Conservation (phyloP, 805 yeast species). For the Nadsonia fulvescens region DNA sequence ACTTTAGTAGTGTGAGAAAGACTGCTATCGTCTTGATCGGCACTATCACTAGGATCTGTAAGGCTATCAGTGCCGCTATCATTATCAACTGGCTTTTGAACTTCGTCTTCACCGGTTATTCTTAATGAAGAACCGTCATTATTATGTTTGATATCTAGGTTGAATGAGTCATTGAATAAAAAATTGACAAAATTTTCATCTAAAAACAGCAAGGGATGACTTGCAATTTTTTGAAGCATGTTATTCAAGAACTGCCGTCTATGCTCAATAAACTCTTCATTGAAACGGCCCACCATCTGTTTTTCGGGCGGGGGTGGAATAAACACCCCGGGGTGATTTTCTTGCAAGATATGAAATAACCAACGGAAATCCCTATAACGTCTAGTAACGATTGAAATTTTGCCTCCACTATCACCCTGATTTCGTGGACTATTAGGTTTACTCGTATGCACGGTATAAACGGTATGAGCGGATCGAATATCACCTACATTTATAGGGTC, state of each 20-base stretch:
- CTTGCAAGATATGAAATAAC: constrained; percentile 76
- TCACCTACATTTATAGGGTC: constrained; percentile 91
- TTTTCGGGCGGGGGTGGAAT: constrained; percentile 95
- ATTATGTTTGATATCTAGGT: constrained; percentile 42
- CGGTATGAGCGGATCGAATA: constrained; percentile 72
- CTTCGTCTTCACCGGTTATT: too few relatives aligned
- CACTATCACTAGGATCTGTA: too few relatives aligned
- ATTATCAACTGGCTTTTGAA: too few relatives aligned
- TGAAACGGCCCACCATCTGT: constrained; percentile 82
- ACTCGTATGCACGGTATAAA: constrained; percentile 62
- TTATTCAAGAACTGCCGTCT: constrained; percentile 69
- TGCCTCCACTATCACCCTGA: constrained; percentile 7
- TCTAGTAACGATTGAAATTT: constrained; percentile 41
- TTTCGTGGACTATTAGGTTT: constrained; percentile 27
- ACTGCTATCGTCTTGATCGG: too few relatives aligned
- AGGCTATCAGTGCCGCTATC: too few relatives aligned
- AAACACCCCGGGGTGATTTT: constrained; percentile 74
- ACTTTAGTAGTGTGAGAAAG: too few relatives aligned
- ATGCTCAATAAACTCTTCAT: constrained; percentile 74
- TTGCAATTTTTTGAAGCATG: constrained; percentile 63
- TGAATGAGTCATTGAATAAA: constrained; percentile 54
- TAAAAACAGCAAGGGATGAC: constrained; percentile 33
- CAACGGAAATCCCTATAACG: constrained; percentile 87
- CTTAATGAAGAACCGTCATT: too few relatives aligned
- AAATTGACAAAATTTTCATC: constrained; percentile 71